These are phyloP conservation scores for Taphrina pruni DNA, from an alignment of 1,139 yeast genomes.

Conservation along the genomic window DNA sequence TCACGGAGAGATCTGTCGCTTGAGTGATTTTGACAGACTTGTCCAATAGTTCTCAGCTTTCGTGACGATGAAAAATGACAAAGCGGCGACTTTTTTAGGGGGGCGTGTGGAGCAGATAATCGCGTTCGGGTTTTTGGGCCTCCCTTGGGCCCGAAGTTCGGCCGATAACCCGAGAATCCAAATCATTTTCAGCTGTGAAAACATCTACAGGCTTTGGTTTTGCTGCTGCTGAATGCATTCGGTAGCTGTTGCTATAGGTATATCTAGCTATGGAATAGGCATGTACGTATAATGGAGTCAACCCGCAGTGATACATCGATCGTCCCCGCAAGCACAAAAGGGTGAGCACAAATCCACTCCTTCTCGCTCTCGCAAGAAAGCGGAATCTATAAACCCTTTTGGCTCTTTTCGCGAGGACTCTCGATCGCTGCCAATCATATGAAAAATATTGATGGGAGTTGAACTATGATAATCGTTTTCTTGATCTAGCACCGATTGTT, in stretches of 20 bases:
- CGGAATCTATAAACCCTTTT: neutral
- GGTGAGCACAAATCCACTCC: too few relatives aligned
- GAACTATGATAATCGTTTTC: constrained; percentile 29
- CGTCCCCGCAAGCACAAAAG: neutral
- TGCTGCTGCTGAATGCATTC: neutral
- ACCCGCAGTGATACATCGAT: constrained; percentile 1
- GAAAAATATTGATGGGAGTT: neutral
- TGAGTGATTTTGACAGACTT: too few relatives aligned
- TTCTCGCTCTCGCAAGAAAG: neutral
- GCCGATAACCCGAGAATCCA: neutral
- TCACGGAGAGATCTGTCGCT: too few relatives aligned
- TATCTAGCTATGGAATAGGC: neutral
- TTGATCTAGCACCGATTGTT: constrained; percentile 5
- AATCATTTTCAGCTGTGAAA: too few relatives aligned
- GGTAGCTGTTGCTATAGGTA: neutral
- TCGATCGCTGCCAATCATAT: neutral
- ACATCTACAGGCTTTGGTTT: too few relatives aligned
- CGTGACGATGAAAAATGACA: neutral
- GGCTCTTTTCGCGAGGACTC: too few relatives aligned
- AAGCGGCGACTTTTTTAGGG: neutral
- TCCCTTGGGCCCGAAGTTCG: neutral
- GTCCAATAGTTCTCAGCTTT: too few relatives aligned
- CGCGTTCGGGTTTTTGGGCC: constrained; percentile 3
- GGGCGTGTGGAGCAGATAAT: constrained; percentile 4
- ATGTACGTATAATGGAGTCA: constrained; percentile 32